Conservation (phyloP, 2,329 filamentous ascomycete genomes). For the Verticillium klebahnii region DNA sequence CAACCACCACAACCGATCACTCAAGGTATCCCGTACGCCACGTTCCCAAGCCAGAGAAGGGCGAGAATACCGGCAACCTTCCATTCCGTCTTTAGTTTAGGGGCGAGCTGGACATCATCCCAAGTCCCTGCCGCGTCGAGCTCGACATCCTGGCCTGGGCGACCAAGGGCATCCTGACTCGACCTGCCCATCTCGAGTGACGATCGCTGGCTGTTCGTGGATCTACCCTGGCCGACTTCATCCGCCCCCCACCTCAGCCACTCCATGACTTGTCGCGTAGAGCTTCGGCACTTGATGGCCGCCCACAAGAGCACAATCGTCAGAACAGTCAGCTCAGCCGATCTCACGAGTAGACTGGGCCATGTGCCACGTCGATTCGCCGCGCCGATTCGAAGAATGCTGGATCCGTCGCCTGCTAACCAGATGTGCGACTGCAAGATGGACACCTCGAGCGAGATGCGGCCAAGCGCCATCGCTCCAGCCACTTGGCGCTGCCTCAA, state of each 20-base stretch:
- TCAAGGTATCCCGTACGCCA: conserved; percentile 4
- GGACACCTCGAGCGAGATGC: conserved; percentile 49
- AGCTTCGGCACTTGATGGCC: conserved; percentile 5
- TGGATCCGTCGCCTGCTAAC: conserved; percentile 50
- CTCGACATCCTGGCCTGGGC: neutral
- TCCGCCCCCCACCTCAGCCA: neutral
- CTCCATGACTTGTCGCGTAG: conserved; percentile 3
- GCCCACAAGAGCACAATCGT: conserved; percentile 17
- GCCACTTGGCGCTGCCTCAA: conserved; percentile 39
- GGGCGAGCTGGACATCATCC: neutral
- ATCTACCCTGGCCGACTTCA: neutral
- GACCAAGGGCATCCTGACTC: neutral
- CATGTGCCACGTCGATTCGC: neutral
- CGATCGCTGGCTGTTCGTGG: neutral
- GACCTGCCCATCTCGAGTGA: neutral
- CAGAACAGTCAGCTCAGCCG: conserved; percentile 13
- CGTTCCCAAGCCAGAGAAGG: conserved; percentile 10
- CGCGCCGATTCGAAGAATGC: conserved; percentile 31
- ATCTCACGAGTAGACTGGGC: neutral
- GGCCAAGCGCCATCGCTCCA: conserved; percentile 46
- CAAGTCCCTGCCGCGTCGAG: neutral
- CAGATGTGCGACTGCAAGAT: conserved; percentile 54
- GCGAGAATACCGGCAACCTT: conserved; percentile 6
- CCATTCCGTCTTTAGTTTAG: neutral
- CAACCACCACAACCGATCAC: neutral